phyloP scores from a whole-genome alignment of 768 basidiomycete species.

The Suillus occidentalis region DNA sequence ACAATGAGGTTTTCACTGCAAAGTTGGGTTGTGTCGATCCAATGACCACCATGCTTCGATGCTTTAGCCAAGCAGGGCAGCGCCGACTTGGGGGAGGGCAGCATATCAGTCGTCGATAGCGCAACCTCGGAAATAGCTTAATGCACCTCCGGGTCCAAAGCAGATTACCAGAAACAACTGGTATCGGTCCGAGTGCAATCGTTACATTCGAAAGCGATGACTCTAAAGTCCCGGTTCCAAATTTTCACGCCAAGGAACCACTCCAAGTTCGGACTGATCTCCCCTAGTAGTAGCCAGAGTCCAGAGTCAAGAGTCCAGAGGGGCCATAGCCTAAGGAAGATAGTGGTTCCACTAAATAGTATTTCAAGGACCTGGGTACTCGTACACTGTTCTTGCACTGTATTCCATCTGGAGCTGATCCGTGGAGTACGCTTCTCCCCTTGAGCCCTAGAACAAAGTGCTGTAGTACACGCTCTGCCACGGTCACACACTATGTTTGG shows the following conservation, averaged over 20 bases:
- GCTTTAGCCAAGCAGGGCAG: constrained; percentile 3
- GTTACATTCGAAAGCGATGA: background rate
- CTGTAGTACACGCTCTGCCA: background rate
- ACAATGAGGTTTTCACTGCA: constrained; percentile 15
- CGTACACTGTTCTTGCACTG: background rate
- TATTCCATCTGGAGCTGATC: background rate
- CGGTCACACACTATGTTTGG: background rate
- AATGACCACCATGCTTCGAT: background rate
- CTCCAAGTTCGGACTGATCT: background rate
- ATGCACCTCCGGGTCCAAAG: background rate
- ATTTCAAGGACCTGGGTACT: background rate
- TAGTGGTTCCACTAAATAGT: background rate
- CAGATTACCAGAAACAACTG: background rate
- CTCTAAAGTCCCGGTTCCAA: background rate
- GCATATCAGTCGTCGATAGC: background rate
- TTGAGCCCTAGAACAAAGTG: background rate
- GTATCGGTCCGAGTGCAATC: background rate
- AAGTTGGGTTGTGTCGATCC: background rate
- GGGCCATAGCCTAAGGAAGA: background rate
- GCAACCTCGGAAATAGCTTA: background rate
- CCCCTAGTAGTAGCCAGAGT: background rate
- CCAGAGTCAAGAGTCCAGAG: background rate
- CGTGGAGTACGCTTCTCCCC: background rate
- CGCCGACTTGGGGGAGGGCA: constrained; percentile 2
- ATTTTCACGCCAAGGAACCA: background rate